Conservation (phyloP, 257 asterid genomes). For the Solanum paucissectum region DNA sequence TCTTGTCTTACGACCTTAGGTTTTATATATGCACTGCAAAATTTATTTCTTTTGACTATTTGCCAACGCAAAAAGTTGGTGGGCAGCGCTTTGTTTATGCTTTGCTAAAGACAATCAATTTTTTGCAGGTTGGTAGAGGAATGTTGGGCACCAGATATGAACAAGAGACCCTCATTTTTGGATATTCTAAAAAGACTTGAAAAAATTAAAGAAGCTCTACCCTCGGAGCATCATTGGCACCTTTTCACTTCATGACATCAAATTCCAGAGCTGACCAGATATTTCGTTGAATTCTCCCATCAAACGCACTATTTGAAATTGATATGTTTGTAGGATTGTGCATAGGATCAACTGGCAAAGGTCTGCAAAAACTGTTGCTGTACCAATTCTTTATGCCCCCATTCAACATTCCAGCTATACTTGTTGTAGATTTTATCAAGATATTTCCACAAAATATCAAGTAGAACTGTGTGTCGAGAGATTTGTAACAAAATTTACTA, state of each 20-base stretch:
- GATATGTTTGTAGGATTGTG: conserved; percentile 4
- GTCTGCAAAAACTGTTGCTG: not conserved
- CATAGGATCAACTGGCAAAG: conserved; percentile 2
- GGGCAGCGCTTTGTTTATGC: not conserved
- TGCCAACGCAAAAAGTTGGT: not conserved
- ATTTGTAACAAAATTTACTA: not conserved
- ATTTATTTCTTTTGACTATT: not conserved
- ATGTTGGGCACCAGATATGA: conserved; percentile 90
- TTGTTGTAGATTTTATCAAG: not conserved
- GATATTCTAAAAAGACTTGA: conserved; percentile 76
- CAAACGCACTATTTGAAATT: not conserved
- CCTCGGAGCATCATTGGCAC: conserved; percentile 62
- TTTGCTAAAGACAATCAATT: not conserved
- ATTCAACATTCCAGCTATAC: not conserved
- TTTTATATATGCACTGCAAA: not conserved
- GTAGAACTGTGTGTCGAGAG: not conserved
- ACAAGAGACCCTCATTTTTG: conserved; percentile 72
- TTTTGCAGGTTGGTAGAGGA: conserved; percentile 45
- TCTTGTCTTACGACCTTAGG: not conserved
- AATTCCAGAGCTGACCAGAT: not conserved
- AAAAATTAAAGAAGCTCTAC: conserved; percentile 38
- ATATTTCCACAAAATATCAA: not conserved
- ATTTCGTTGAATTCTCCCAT: not conserved
- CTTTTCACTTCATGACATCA: conserved; percentile 35
- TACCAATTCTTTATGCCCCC: not conserved